Conservation (phyloP, 1,139 yeast species). For the Saccharomyces hybrid region DNA sequence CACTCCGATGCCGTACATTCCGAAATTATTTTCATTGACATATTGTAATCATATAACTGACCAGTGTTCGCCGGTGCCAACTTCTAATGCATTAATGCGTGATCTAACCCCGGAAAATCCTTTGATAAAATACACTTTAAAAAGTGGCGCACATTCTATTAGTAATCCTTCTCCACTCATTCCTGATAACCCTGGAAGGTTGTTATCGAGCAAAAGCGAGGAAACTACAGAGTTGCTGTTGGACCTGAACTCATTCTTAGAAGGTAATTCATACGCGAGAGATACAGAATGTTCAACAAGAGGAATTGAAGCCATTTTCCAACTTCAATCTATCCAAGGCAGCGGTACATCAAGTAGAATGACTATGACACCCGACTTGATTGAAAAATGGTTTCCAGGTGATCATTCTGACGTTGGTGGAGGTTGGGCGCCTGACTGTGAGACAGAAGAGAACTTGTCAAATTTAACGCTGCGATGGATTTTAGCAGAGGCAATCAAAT, state of each 20-base stretch:
- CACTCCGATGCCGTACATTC: conserved; percentile 36
- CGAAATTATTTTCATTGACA: conserved; percentile 28
- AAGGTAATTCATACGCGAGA: background rate
- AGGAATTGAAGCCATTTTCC: conserved; percentile 2
- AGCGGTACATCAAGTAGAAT: conserved; percentile 5
- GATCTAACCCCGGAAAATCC: background rate
- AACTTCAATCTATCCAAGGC: conserved; percentile 4
- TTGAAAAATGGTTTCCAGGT: conserved; percentile 59
- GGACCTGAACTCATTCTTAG: background rate
- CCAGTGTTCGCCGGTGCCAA: background rate
- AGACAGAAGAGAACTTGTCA: conserved; percentile 35
- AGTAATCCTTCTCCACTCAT: background rate
- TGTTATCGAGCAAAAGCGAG: background rate
- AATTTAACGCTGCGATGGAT: conserved; percentile 54
- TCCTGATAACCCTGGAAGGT: background rate
- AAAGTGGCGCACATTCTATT: background rate
- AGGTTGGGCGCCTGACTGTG: conserved; percentile 43
- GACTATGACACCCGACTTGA: conserved; percentile 33
- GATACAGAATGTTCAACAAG: background rate
- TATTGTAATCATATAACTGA: conserved; percentile 15
- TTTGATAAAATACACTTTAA: background rate
- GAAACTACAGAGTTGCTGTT: background rate
- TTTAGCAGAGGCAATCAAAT: conserved; percentile 42
- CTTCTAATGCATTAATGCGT: background rate
- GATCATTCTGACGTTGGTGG: conserved; percentile 64